Percentiles rank a stretch among this genome's conserved stretches.
Evolutionary conservation across 345 rosid genomes (phyloP).

Genomic region (Gynandropsis gynandra): DNA sequence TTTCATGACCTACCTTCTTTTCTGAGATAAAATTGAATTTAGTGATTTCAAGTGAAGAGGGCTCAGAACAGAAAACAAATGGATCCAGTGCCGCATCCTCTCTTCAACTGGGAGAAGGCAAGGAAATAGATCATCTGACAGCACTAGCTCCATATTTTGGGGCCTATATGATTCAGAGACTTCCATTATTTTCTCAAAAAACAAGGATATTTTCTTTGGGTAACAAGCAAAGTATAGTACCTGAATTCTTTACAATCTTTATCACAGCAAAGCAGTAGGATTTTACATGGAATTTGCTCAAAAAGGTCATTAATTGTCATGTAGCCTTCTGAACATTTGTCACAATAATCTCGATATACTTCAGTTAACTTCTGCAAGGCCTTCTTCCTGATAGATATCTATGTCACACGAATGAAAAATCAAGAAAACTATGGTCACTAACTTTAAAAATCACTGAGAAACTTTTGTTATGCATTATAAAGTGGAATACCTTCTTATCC

Average conservation of each 20-base stretch:
- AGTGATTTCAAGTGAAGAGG: slow-evolving; percentile 62
- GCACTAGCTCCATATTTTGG: slow-evolving; percentile 66
- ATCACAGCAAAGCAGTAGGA: slow-evolving; percentile 68
- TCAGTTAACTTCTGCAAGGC: slow-evolving; percentile 71
- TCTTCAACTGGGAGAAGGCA: slow-evolving; percentile 49
- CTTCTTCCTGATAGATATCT: slow-evolving; percentile 83
- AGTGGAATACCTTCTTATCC: slow-evolving; percentile 72
- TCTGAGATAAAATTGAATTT: slow-evolving; percentile 59
- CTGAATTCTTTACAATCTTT: slow-evolving; percentile 73
- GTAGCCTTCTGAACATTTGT: slow-evolving; percentile 56
- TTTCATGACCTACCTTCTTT: slow-evolving; percentile 50
- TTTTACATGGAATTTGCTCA: slow-evolving; percentile 85
- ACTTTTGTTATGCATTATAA: slow-evolving; percentile 1
- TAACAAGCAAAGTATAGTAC: slow-evolving; percentile 32
- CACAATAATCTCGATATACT: slow-evolving; percentile 75
- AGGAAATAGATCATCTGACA: slow-evolving; percentile 70
- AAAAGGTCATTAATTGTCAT: slow-evolving; percentile 46
- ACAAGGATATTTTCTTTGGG: neutral
- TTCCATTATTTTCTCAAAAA: slow-evolving; percentile 3
- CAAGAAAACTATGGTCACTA: slow-evolving; percentile 13
- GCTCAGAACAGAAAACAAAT: slow-evolving; percentile 58
- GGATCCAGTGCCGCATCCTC: slow-evolving; percentile 73
- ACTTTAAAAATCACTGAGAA: neutral
- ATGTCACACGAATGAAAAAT: slow-evolving; percentile 25
- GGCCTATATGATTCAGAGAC: slow-evolving; percentile 35